phyloP scores from a whole-genome alignment of 208 protist species.

The Herpetomonas samuelpessoai region DNA sequence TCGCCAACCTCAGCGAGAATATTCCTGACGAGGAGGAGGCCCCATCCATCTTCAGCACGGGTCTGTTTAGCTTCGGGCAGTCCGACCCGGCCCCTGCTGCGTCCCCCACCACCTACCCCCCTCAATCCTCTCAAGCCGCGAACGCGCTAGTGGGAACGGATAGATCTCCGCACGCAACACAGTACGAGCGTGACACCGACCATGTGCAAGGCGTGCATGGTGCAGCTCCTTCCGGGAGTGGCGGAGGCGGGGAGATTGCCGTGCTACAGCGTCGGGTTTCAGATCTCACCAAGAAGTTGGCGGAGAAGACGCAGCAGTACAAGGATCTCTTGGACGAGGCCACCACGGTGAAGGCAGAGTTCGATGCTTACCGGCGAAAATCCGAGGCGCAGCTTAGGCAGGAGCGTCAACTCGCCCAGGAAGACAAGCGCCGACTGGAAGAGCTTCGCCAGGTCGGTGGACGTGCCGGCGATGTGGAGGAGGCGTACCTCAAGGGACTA shows the following conservation, averaged over 20 bases:
- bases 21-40: neutral
- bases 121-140: neutral
- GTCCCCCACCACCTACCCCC: neutral
- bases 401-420: slow-evolving; percentile 15
- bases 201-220: too few relatives aligned
- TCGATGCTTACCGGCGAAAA: slow-evolving; percentile 27
- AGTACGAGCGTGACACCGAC: too few relatives aligned
- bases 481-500: slow-evolving; percentile 24
- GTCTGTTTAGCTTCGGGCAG: neutral
- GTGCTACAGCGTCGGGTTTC: slow-evolving; percentile 1
- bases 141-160: neutral
- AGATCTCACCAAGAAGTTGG: slow-evolving; percentile 18
- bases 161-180: neutral
- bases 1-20: neutral
- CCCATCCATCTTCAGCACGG: neutral
- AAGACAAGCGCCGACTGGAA: slow-evolving; percentile 36
- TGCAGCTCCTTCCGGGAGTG: neutral
- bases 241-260: neutral
- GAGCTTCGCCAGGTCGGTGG: slow-evolving; percentile 29
- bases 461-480: slow-evolving; percentile 20
- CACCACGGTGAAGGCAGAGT: slow-evolving; percentile 27
- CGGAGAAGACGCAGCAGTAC: slow-evolving; percentile 28
- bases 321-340: slow-evolving; percentile 26
- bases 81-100: neutral
- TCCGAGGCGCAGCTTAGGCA: slow-evolving; percentile 15